Evolutionary conservation across 768 basidiomycete genomes (phyloP).

Genomic region (Collybia nuda): DNA sequence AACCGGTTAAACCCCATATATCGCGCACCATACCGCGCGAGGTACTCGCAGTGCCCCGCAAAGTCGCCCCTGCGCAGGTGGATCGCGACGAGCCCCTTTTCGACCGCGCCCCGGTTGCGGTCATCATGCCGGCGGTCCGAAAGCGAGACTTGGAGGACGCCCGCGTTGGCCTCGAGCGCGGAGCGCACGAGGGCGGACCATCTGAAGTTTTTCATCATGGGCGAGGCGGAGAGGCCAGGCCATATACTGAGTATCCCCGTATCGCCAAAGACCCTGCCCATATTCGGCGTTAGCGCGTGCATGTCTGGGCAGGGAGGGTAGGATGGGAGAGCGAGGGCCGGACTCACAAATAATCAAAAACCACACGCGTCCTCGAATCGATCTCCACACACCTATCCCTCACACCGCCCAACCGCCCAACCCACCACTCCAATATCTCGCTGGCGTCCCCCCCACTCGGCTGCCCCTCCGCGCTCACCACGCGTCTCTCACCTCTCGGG

Average conservation of each 20-base stretch:
- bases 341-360: conserved; percentile 8
- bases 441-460: conserved; percentile 28
- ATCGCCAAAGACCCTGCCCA: conserved; percentile 14
- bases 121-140: neutral
- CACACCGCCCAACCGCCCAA: conserved; percentile 22
- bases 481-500: conserved; percentile 25
- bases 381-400: conserved; percentile 10
- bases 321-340: neutral
- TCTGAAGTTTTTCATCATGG: conserved; percentile 9
- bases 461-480: conserved; percentile 27
- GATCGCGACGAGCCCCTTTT: conserved; percentile 9
- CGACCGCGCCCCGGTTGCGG: neutral
- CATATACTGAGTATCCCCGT: conserved; percentile 11
- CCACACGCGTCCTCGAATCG: neutral
- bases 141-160: conserved; percentile 3
- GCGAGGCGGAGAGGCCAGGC: conserved; percentile 13
- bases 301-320: neutral
- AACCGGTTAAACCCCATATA: conserved; percentile 17
- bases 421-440: conserved; percentile 52
- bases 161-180: conserved; percentile 7
- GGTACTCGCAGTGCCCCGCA: conserved; percentile 10
- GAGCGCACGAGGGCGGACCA: conserved; percentile 16
- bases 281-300: neutral
- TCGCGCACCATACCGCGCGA: conserved; percentile 5
- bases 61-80: conserved; percentile 20